These are phyloP conservation scores for Epichloe gansuensis DNA, from an alignment of 2,329 filamentous ascomycete species.

Conservation along the genomic window DNA sequence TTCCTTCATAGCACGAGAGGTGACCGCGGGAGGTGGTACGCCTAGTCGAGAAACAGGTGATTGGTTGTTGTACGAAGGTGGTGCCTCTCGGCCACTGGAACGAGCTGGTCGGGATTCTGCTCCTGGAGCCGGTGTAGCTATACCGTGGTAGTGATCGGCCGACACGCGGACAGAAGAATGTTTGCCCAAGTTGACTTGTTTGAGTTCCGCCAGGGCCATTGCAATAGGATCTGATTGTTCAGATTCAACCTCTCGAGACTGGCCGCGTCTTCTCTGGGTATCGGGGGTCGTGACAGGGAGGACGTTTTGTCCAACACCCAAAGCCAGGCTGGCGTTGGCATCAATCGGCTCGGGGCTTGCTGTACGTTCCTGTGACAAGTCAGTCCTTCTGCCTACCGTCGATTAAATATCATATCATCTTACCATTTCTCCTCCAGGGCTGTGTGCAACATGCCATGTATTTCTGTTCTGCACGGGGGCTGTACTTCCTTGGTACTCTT, in stretches of 20 bases:
- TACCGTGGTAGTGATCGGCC: slow-evolving; percentile 92
- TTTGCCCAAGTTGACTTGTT: slow-evolving; percentile 66
- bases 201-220: slow-evolving; percentile 81
- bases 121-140: slow-evolving; percentile 64
- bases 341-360: slow-evolving; percentile 77
- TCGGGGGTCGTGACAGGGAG: slow-evolving; percentile 83
- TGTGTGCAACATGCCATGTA: slow-evolving; percentile 41
- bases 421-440: slow-evolving; percentile 9
- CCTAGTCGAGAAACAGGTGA: slow-evolving; percentile 63
- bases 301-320: slow-evolving; percentile 92
- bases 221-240: slow-evolving; percentile 81
- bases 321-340: slow-evolving; percentile 79
- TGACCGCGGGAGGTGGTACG: slow-evolving; percentile 83
- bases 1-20: slow-evolving; percentile 89
- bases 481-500: slow-evolving; percentile 72
- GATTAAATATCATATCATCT: neutral
- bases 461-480: slow-evolving; percentile 35
- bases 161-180: slow-evolving; percentile 73
- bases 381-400: neutral
- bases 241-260: slow-evolving; percentile 23
- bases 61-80: slow-evolving; percentile 68
- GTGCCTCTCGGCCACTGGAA: slow-evolving; percentile 34
- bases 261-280: slow-evolving; percentile 28
- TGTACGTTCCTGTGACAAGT: slow-evolving; percentile 27
- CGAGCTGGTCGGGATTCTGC: slow-evolving; percentile 28